phyloP scores from a whole-genome alignment of 345 rosid genomes.

The Bruguiera parviflora region DNA sequence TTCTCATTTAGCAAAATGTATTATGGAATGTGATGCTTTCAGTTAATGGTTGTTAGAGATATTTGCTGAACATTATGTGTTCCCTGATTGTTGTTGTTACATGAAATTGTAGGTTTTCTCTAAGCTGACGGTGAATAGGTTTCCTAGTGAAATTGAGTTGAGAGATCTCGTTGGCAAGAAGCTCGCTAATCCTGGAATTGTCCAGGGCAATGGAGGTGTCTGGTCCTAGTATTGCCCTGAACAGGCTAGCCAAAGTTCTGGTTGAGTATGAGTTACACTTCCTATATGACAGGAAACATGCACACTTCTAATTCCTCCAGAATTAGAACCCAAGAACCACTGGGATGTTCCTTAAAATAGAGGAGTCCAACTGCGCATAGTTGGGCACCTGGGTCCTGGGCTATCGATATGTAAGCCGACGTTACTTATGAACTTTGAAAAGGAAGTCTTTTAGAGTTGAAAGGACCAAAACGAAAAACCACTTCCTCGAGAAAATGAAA shows the following conservation, averaged over 20 bases:
- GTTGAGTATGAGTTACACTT: not conserved
- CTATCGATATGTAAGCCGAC: too few species aligned
- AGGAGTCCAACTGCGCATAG: too few species aligned
- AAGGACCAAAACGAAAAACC: too few species aligned
- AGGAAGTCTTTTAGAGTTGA: too few species aligned
- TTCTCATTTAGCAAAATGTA: not conserved
- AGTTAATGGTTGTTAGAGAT: not conserved
- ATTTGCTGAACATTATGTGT: not conserved
- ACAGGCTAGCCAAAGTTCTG: too few species aligned
- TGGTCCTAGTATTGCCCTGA: too few species aligned
- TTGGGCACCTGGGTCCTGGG: too few species aligned
- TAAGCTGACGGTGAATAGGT: conserved; percentile 27
- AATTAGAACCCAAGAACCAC: too few species aligned
- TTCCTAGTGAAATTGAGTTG: conserved; percentile 33
- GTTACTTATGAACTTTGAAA: too few species aligned
- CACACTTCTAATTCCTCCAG: too few species aligned
- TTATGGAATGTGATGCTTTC: not conserved
- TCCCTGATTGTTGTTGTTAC: not conserved
- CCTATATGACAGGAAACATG: not conserved
- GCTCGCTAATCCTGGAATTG: conserved; percentile 12
- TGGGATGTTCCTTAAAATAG: too few species aligned
- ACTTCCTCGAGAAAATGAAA: too few species aligned
- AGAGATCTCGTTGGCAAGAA: conserved; percentile 24
- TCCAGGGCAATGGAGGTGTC: conserved; percentile 7
- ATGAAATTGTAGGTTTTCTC: conserved; percentile 28